These are phyloP conservation scores for Ustilago curta DNA, from an alignment of 1,284 basidiomycete species.

Conservation along the genomic window DNA sequence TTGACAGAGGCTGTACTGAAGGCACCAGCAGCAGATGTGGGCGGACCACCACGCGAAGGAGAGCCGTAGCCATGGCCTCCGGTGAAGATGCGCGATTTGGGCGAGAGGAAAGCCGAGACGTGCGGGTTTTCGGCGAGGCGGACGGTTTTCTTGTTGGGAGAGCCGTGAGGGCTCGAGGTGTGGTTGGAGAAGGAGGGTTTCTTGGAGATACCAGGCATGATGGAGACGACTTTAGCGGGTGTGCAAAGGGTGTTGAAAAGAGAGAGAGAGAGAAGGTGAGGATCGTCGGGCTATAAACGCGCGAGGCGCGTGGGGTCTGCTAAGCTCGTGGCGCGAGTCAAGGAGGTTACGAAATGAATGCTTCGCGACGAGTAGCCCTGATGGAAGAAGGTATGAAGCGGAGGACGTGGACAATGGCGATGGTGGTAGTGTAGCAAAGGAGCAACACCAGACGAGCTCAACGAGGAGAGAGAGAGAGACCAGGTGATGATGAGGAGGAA, in stretches of 20 bases:
- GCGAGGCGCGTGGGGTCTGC: too few relatives aligned
- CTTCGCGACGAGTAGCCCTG: too few relatives aligned
- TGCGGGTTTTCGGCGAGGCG: constrained; percentile 44
- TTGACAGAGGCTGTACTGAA: constrained; percentile 18
- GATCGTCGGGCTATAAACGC: too few relatives aligned
- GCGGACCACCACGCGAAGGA: constrained; percentile 1
- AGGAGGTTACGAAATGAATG: too few relatives aligned
- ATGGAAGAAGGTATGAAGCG: too few relatives aligned
- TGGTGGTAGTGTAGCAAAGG: not conserved
- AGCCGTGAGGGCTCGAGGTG: constrained; percentile 13
- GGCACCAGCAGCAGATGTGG: constrained; percentile 12
- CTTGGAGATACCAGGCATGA: constrained; percentile 39
- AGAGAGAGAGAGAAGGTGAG: too few relatives aligned
- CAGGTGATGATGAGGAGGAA: not conserved
- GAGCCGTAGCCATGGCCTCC: constrained; percentile 38
- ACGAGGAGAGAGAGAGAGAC: not conserved
- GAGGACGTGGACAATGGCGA: not conserved
- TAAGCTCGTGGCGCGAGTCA: too few relatives aligned
- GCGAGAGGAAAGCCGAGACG: constrained; percentile 56
- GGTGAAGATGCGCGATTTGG: constrained; percentile 53
- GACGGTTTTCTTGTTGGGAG: constrained; percentile 37
- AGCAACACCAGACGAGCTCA: not conserved
- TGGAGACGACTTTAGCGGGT: not conserved
- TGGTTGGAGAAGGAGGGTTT: constrained; percentile 24
- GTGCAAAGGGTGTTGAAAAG: too few relatives aligned